These are phyloP conservation scores for Suillus lakei DNA, from an alignment of 768 basidiomycete genomes.

Conservation along the genomic window DNA sequence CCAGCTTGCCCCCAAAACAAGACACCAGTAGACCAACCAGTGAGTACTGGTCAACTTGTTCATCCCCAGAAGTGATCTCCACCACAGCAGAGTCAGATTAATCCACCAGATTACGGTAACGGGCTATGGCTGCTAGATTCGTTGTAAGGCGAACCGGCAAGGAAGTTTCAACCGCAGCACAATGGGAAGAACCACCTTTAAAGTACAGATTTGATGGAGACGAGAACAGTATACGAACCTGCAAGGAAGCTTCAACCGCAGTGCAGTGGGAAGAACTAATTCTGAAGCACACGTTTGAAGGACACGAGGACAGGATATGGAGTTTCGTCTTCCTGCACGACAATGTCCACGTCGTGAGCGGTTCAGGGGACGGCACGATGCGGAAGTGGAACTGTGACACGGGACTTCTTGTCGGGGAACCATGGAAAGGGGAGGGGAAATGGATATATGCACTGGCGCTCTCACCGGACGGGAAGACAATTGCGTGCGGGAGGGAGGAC, in stretches of 20 bases:
- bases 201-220: no score
- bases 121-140: no score
- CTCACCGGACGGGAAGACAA: no score
- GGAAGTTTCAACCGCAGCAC: no score
- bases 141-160: no score
- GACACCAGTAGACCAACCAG: neutral
- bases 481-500: neutral
- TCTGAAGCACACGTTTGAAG: neutral
- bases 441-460: neutral
- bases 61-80: neutral
- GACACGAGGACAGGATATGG: neutral
- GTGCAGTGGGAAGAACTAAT: no score
- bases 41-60: neutral
- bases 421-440: no score
- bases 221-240: fast-evolving
- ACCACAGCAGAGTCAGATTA: neutral
- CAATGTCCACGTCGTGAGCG: no score
- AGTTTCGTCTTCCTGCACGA: neutral
- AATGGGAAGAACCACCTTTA: no score
- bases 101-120: neutral
- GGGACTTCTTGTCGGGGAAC: neutral
- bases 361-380: neutral
- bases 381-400: neutral
- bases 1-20: neutral
- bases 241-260: neutral